Evolutionary conservation across 805 yeast species (phyloP).

Genomic region (Spathaspora girioi): DNA sequence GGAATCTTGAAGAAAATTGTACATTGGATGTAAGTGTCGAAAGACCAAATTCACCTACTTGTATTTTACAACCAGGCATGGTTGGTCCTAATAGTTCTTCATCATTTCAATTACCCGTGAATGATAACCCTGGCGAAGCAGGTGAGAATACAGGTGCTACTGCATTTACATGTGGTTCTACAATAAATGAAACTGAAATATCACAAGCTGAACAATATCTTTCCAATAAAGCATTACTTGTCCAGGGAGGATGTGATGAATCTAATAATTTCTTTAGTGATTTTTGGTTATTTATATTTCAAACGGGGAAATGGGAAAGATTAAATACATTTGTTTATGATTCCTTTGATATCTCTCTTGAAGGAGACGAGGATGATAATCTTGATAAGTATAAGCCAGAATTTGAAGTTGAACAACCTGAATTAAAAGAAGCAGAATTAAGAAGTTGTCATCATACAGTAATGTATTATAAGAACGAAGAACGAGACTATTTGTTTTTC

Average conservation of each 20-base stretch:
- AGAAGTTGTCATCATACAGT: slow-evolving; percentile 41
- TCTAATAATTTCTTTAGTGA: slow-evolving; percentile 26
- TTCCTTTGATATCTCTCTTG: slow-evolving; percentile 22
- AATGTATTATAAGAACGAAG: slow-evolving; percentile 28
- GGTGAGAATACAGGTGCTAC: background rate
- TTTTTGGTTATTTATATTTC: slow-evolving; percentile 29
- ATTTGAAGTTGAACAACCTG: slow-evolving; percentile 22
- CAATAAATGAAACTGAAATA: background rate
- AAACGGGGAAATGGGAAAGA: slow-evolving; percentile 31
- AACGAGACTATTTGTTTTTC: slow-evolving; percentile 31
- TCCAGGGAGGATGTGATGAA: slow-evolving; percentile 41
- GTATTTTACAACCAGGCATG: background rate
- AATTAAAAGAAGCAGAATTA: slow-evolving; percentile 36
- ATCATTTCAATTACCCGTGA: background rate
- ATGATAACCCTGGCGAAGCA: background rate
- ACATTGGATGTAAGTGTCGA: slow-evolving; percentile 9
- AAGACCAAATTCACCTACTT: background rate
- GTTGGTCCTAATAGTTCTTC: background rate
- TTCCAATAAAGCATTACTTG: slow-evolving; percentile 25
- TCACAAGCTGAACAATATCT: slow-evolving; percentile 16
- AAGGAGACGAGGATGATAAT: slow-evolving; percentile 31
- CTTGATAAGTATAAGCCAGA: slow-evolving; percentile 17
- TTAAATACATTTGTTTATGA: slow-evolving; percentile 32
- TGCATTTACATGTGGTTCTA: background rate
- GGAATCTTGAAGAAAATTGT: slow-evolving; percentile 16